Conservation (phyloP, 2,329 filamentous ascomycete genomes). For the Amylocarpus encephaloides region DNA sequence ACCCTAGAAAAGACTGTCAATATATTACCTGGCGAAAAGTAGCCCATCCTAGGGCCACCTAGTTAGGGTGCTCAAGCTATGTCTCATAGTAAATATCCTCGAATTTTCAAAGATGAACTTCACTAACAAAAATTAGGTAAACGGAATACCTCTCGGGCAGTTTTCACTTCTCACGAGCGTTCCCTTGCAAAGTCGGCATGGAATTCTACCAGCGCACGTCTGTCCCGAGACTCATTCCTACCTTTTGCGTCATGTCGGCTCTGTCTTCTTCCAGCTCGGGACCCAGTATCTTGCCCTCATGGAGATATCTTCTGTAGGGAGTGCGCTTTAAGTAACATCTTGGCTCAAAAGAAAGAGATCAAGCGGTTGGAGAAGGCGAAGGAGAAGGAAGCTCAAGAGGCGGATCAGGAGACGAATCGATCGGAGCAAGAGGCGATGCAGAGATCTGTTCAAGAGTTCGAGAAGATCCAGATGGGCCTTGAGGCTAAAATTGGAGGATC, state of each 20-base stretch:
- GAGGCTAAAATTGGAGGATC: slow-evolving; percentile 33
- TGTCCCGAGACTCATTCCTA: slow-evolving; percentile 85
- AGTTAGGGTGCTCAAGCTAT: slow-evolving; percentile 25
- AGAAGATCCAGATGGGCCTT: slow-evolving; percentile 70
- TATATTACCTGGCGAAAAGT: too few relatives aligned
- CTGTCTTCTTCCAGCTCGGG: slow-evolving; percentile 73
- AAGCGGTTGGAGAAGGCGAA: slow-evolving; percentile 67
- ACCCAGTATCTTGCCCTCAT: slow-evolving; percentile 75
- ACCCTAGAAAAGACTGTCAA: too few relatives aligned
- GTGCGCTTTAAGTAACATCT: slow-evolving; percentile 85
- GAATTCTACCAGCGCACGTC: slow-evolving; percentile 74
- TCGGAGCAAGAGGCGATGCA: slow-evolving; percentile 64
- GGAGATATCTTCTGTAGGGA: slow-evolving; percentile 95
- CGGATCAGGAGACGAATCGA: slow-evolving; percentile 50
- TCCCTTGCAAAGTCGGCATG: slow-evolving; percentile 74
- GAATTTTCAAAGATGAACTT: background rate
- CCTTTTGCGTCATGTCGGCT: slow-evolving; percentile 84
- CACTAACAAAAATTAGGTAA: slow-evolving; percentile 48
- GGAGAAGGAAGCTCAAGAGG: slow-evolving; percentile 55
- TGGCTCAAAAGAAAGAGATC: slow-evolving; percentile 86
- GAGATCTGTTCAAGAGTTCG: slow-evolving; percentile 74
- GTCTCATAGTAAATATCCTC: slow-evolving; percentile 44
- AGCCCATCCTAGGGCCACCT: too few relatives aligned
- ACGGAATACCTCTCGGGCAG: slow-evolving; percentile 83
- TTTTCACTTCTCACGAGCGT: slow-evolving; percentile 92